Base-by-base conservation (phyloP, 805 yeast genomes). In the Cyberlindnera mississippiensis region DNA sequence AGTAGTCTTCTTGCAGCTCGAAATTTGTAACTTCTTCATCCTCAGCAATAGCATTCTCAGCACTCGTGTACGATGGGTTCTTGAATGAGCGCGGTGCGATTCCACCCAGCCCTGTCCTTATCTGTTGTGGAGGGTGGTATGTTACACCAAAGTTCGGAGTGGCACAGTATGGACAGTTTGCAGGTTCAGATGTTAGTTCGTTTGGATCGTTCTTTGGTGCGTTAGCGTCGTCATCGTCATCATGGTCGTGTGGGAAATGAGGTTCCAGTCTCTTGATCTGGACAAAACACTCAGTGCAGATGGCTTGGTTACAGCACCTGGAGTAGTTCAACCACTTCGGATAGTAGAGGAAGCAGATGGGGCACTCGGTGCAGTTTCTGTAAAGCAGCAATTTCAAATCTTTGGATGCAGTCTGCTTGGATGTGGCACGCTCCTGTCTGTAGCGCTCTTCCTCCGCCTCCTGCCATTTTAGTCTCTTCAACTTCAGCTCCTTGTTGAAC, bases 261-360 rank as follows among this genome's bases (percentile, higher is more conserved):
- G 99, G 98, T 10, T 87, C 95, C 27, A 80, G 67, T 39, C 99
- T 74, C 61, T 86, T 88, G 60, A 91, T 89, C 62, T 91, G 97
- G 10, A 91, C 97, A 73, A 91, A 93, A 60, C 99, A 91, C 64
- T 91, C 98, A 2, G 96, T 76, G 64, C 99, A 93, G 16, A 91
- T 89, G 2, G 95, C 90, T 61, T 91, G 98, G 37, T 76, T 75
- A 61, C 99, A 91, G 62, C 99, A 91, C 34, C 95, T 72, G 8
- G 96, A 82, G 40, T 74, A 62, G 64, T 93, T 93, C 47, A 90
- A 63, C 53, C 78, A 76, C 20, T 75, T 71, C 1, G 98, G 97
- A 62, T 82, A 89, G 58, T 75, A 86, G 9, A 93, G 71, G 60
- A 91, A 91, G 59, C 99, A 91, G 50, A 91, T 91, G 9, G 99